These are phyloP conservation scores for Powellomyces hirtus DNA, from an alignment of 192 early-diverging fungal genomes.

Conservation along the genomic window DNA sequence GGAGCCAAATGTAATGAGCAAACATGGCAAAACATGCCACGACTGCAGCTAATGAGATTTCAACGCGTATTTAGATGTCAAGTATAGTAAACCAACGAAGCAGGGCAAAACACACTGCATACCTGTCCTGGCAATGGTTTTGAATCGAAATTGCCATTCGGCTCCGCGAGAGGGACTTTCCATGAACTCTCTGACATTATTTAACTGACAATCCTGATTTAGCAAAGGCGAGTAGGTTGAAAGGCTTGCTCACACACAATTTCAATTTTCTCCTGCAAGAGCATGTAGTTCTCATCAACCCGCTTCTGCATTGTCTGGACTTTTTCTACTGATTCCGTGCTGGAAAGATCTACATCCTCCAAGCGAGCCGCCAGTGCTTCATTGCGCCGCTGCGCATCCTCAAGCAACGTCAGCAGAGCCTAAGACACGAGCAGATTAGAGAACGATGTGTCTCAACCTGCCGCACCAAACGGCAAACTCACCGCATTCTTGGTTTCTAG, in stretches of 20 bases:
- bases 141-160: not conserved
- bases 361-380: slow-evolving; percentile 13
- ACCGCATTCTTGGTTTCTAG: not conserved
- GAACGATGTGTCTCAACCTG: not conserved
- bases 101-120: not conserved
- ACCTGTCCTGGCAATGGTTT: slow-evolving; percentile 1
- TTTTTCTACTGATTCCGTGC: not conserved
- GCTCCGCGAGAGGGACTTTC: not conserved
- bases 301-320: slow-evolving; percentile 11
- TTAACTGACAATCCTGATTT: not conserved
- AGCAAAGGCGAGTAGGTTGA: not conserved
- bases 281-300: slow-evolving; percentile 4
- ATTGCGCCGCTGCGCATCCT: slow-evolving; percentile 2
- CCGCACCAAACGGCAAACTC: not conserved
- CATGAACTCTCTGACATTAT: not conserved
- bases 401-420: not conserved
- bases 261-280: slow-evolving; percentile 5
- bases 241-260: not conserved
- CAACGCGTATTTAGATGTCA: not conserved
- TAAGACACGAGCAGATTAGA: not conserved
- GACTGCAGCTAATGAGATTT: not conserved
- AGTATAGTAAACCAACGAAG: not conserved
- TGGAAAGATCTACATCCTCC: not conserved
- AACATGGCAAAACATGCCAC: slow-evolving; percentile 1
- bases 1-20: not conserved